These are phyloP conservation scores for Trichoderma polysporum DNA, from an alignment of 2,329 filamentous ascomycete species.

Conservation along the genomic window DNA sequence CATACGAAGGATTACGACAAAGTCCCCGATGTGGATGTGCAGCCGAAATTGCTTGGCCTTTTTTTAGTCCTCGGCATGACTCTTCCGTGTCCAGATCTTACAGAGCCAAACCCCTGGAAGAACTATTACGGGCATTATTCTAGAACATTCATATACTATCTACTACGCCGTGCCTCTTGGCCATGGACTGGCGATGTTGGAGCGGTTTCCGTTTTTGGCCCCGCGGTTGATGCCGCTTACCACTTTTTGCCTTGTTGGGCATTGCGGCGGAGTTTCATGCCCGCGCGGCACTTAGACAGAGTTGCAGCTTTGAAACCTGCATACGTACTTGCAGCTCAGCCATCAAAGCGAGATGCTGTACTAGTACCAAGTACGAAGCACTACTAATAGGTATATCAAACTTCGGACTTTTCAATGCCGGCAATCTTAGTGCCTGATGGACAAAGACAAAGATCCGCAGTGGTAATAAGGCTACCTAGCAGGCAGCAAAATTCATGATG, in stretches of 20 bases:
- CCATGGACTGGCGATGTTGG: not conserved
- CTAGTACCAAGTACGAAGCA: not conserved
- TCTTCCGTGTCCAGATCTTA: not conserved
- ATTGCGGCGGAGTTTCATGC: not conserved
- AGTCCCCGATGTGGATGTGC: not conserved
- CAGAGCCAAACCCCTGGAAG: not conserved
- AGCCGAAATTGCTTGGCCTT: slow-evolving; percentile 10
- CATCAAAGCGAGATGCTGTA: not conserved
- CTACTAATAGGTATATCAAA: not conserved
- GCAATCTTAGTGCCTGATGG: not conserved
- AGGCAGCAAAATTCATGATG: not conserved
- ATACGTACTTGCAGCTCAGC: not conserved
- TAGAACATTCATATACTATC: slow-evolving; percentile 1
- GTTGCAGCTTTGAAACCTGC: no score
- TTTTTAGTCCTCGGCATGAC: slow-evolving; percentile 1
- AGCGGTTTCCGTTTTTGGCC: not conserved
- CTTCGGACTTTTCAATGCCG: not conserved
- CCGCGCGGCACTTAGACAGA: not conserved
- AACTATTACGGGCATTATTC: not conserved
- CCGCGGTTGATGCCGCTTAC: not conserved
- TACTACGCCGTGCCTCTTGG: not conserved
- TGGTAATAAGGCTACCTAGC: not conserved
- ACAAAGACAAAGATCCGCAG: not conserved
- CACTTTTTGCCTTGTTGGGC: not conserved
- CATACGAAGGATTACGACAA: not conserved